Conservation (phyloP, 2,329 filamentous ascomycete genomes). For the Magnaporthiopsis poae region DNA sequence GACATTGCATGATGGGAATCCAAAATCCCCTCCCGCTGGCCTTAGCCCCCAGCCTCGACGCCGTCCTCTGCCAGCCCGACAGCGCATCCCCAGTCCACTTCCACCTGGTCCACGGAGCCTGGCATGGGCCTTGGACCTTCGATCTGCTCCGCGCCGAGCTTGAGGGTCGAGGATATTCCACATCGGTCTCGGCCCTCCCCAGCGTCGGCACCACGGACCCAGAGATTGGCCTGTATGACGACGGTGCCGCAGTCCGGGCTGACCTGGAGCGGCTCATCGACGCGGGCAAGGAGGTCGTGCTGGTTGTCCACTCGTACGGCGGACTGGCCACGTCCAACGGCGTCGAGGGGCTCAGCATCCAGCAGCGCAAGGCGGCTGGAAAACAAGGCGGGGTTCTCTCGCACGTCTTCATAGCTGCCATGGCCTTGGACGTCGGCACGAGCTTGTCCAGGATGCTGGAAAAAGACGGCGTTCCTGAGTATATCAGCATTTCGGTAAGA, state of each 20-base stretch:
- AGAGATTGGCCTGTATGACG: slow-evolving; percentile 13
- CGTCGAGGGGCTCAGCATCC: not conserved
- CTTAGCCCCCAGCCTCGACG: too few species aligned
- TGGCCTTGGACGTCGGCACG: not conserved
- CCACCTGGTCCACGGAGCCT: slow-evolving; percentile 22
- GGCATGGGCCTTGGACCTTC: slow-evolving; percentile 24
- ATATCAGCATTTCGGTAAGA: too few species aligned
- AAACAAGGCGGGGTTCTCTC: not conserved
- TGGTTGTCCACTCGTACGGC: slow-evolving; percentile 12
- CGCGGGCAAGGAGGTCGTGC: slow-evolving; percentile 9
- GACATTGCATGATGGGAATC: too few species aligned
- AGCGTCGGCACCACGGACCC: slow-evolving; percentile 23
- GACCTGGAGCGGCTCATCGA: slow-evolving; percentile 5
- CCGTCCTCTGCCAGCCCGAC: too few species aligned
- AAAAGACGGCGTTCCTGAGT: not conserved
- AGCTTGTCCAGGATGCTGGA: not conserved
- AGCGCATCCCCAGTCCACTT: not conserved
- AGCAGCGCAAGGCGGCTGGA: not conserved
- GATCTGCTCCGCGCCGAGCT: slow-evolving; percentile 22
- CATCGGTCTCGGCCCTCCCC: slow-evolving; percentile 21
- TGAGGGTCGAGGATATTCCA: slow-evolving; percentile 21
- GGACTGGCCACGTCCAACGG: not conserved
- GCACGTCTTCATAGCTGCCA: not conserved
- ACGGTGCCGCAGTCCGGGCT: slow-evolving; percentile 6
- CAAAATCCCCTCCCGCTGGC: too few species aligned